Base-by-base conservation (phyloP, 2,329 filamentous ascomycete genomes). In the Ophiostoma quercus region DNA sequence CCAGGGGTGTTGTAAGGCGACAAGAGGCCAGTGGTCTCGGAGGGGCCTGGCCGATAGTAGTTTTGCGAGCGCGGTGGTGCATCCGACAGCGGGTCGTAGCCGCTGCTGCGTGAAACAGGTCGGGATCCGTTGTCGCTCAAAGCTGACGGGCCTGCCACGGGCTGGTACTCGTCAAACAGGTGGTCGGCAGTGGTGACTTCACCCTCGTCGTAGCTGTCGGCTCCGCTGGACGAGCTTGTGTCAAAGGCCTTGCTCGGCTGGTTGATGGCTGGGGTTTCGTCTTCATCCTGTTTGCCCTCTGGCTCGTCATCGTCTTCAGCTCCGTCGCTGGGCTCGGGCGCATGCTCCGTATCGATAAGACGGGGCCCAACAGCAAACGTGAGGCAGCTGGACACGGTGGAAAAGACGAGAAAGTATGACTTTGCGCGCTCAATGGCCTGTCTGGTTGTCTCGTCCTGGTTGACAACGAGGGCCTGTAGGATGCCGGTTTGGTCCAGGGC, bases 381-480 rank as follows among this genome's bases (percentile, higher is more conserved):
- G 71, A 90, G 77, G 68, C 84, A 86, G 74, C 87, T 89, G 60
- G 83, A 84, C 11, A 90, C 80, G 69, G 88, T 89, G 3, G 87
- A 84, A 73, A 87, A 89, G 71, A 90, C 84, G 3, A 90, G 78
- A 74, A 90, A 89, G 76, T 89, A 90, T 16, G 85, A 85, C 75
- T 89, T 86, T 7, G 87, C 87, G 11, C 88, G 80, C 68, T 85
- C 82, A 14, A 90, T 79, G 0, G 85, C 85, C 2, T 79, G 79
- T 1, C 77, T 74, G 1, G 79, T 80, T 76, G 73, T 84, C n/a
- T 57, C 70, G 0, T 22, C 67, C 2, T 37, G 65, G 74, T 73
- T 82, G 73, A 71, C 77, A 72, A 82, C 76, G 22, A 89, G 79
- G 1, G 80, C 76, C 32, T 81, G 76, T 7, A 90, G 78, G 34